A percentile compares a stretch with the other conserved stretches of the same genome.
Conservation (phyloP, 768 basidiomycete genomes). For the Fomitopsis pulvina region DNA sequence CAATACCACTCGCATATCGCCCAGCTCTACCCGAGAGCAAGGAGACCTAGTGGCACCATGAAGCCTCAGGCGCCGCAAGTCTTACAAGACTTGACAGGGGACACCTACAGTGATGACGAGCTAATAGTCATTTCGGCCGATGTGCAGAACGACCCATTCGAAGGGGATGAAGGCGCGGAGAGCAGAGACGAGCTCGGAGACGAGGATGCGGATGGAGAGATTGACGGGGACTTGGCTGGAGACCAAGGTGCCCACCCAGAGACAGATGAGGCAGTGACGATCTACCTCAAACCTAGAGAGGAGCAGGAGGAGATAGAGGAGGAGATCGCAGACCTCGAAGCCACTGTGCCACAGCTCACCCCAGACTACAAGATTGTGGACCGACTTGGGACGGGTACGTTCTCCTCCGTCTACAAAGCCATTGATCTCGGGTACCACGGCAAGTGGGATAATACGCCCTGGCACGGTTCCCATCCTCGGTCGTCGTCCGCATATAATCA, state of each 20-base stretch:
- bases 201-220: conserved; percentile 20
- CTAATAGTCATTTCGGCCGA: background rate
- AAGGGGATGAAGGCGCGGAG: conserved; percentile 12
- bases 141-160: background rate
- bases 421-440: conserved; percentile 70
- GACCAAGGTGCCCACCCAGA: conserved; percentile 31
- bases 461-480: conserved; percentile 62
- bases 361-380: conserved; percentile 77
- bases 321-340: conserved; percentile 71
- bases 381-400: conserved; percentile 93
- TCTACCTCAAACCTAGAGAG: conserved; percentile 49
- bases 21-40: conserved; percentile 30
- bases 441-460: conserved; percentile 70
- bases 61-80: background rate
- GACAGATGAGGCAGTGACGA: conserved; percentile 57
- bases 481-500: conserved; percentile 64
- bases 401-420: conserved; percentile 99
- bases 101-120: conserved; percentile 3
- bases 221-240: conserved; percentile 25
- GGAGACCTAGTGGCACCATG: background rate
- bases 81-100: background rate
- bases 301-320: conserved; percentile 69
- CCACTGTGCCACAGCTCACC: conserved; percentile 57
- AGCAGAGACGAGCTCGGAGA: conserved; percentile 23
- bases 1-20: conserved; percentile 48